Conservation (phyloP, 768 basidiomycete genomes). For the Lentinula sp. region DNA sequence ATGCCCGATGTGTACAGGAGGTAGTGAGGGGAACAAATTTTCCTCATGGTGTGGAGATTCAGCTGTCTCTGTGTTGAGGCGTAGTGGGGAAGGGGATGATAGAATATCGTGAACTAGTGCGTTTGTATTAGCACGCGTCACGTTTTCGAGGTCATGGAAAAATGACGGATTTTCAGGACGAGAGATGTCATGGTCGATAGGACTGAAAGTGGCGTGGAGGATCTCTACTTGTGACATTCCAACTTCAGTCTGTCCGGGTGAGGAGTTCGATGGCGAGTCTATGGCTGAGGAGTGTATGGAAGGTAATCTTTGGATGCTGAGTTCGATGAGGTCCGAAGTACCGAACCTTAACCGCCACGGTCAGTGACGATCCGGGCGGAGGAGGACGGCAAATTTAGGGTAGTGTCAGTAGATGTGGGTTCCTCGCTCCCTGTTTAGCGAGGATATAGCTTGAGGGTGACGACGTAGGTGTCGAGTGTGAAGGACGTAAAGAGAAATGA, state of each 20-base stretch:
- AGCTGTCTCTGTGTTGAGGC: constrained; percentile 66
- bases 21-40: constrained; percentile 16
- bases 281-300: constrained; percentile 12
- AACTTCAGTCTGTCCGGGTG: constrained; percentile 16
- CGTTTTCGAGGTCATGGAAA: constrained; percentile 15
- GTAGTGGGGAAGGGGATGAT: constrained; percentile 54
- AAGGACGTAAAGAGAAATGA: constrained; percentile 8
- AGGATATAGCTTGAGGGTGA: constrained; percentile 53
- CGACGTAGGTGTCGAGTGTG: constrained; percentile 6
- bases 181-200: constrained; percentile 6
- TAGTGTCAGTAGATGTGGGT: constrained; percentile 49
- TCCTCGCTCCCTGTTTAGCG: constrained; percentile 70
- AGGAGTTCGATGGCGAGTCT: constrained; percentile 12
- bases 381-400: constrained; percentile 46
- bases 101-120: constrained; percentile 28
- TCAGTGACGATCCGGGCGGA: constrained; percentile 53
- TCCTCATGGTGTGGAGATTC: constrained; percentile 28
- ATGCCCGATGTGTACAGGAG: constrained; percentile 9
- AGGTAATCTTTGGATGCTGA: constrained; percentile 15
- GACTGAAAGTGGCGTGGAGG: constrained; percentile 20
- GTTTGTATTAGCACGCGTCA: constrained; percentile 56
- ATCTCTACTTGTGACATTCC: constrained; percentile 57
- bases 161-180: constrained; percentile 11
- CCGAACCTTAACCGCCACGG: constrained; percentile 77
- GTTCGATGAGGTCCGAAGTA: constrained; percentile 41